These are phyloP conservation scores for Novymonas esmeraldas DNA, from an alignment of 208 protist genomes.

Conservation along the genomic window DNA sequence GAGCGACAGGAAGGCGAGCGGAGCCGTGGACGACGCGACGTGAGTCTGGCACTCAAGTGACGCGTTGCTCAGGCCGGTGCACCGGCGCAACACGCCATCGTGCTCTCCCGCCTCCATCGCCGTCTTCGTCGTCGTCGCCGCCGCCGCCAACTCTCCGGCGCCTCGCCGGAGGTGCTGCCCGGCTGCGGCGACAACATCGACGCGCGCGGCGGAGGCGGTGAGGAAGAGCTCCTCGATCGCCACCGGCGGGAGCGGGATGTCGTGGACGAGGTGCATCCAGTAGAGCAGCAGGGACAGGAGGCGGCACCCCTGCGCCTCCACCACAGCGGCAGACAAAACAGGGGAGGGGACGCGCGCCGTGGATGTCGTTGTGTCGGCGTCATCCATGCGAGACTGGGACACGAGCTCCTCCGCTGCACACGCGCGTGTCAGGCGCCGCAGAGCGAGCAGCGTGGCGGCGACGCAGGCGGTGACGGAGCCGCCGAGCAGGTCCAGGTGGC, in stretches of 20 bases:
- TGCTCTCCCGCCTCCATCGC: too few species aligned
- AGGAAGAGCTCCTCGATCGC: conserved; percentile 17
- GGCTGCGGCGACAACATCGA: background rate
- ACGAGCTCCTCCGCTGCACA: background rate
- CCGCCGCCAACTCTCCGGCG: background rate
- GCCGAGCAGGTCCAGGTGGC: conserved; percentile 18
- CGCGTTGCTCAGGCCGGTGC: conserved; percentile 30
- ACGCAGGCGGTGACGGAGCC: conserved; percentile 5
- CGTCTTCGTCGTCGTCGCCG: too few species aligned
- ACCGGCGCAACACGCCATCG: too few species aligned
- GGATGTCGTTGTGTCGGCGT: too few species aligned
- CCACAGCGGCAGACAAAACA: conserved; percentile 12
- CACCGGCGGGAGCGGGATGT: conserved; percentile 7
- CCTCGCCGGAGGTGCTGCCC: background rate
- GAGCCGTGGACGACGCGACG: background rate
- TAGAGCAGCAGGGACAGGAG: conserved; percentile 28
- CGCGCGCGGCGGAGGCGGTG: conserved; percentile 16
- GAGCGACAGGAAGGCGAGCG: conserved; percentile 8
- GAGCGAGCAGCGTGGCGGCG: conserved; percentile 13
- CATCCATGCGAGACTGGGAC: background rate
- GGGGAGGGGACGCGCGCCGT: too few species aligned
- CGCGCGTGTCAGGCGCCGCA: conserved; percentile 10
- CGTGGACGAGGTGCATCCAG: conserved; percentile 27
- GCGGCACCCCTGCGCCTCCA: conserved; percentile 26
- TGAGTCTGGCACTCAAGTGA: conserved; percentile 15